Evolutionary conservation across 2,329 filamentous ascomycete species (phyloP).

Genomic region (Peltaster fructicola): DNA sequence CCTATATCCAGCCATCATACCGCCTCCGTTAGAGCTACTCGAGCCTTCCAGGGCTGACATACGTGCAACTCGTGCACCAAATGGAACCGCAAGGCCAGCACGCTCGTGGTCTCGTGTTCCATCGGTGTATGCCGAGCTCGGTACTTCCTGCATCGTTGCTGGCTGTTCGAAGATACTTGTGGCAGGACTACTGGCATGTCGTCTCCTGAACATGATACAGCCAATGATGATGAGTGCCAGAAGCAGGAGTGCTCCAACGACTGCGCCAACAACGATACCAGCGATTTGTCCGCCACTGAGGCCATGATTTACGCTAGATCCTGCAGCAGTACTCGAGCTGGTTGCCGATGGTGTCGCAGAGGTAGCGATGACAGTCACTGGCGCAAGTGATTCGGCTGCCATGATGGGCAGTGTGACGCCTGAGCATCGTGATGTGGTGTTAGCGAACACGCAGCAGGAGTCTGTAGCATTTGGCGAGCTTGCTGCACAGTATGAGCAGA

Average conservation of each 20-base stretch:
- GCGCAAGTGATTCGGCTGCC: slow-evolving; percentile 42
- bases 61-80: slow-evolving; percentile 76
- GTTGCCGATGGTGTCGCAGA: slow-evolving; percentile 11
- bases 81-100: slow-evolving; percentile 53
- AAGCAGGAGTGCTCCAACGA: slow-evolving; percentile 55
- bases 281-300: slow-evolving; percentile 80
- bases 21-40: slow-evolving; percentile 35
- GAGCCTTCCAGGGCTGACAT: slow-evolving; percentile 86
- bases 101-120: slow-evolving; percentile 21
- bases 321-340: slow-evolving; percentile 14
- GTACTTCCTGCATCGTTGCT: slow-evolving; percentile 35
- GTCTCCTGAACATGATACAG: slow-evolving; percentile 41
- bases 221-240: slow-evolving; percentile 41
- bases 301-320: slow-evolving; percentile 20
- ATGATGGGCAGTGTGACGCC: slow-evolving; percentile 53
- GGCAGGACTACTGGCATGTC: slow-evolving; percentile 40
- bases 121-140: slow-evolving; percentile 25
- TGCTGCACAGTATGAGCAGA: slow-evolving; percentile 73
- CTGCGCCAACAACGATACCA: slow-evolving; percentile 68
- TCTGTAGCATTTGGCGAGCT: slow-evolving; percentile 85
- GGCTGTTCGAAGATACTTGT: slow-evolving; percentile 81
- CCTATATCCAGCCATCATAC: slow-evolving; percentile 22
- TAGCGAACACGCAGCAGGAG: slow-evolving; percentile 76
- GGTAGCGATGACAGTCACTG: slow-evolving; percentile 47
- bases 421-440: slow-evolving; percentile 55